Evolutionary conservation across 1,284 basidiomycete genomes (phyloP), one percentile per base, ranked within the genome.

Genomic region (Trametes sp.): DNA sequence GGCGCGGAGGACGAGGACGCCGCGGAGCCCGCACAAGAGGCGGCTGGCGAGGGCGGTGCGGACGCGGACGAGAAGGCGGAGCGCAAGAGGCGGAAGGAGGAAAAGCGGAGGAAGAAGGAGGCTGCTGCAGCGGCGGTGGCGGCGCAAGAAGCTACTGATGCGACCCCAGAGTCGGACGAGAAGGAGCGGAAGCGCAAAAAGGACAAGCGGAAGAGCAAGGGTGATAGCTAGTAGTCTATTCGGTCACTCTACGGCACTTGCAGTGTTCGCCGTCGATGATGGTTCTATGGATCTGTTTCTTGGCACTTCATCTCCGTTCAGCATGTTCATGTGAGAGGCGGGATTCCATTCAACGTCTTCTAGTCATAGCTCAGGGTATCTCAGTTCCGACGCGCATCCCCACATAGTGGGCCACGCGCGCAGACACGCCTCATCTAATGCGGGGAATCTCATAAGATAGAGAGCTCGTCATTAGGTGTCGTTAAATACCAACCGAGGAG

Each of bases 401-500:
- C 36, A 38, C 8, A 16, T 38, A n/a, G 23, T 9, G 24, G 24
- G 23, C 33, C 38, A 26, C 28, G 49, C 23, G 11, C 26, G 38
- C 36, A n/a, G 28, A 31, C 28, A 31, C 46, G 23, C 52, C 51
- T 54, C 49, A n/a, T 55, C 54, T 55, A 50, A 49, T 55, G 59
- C 23, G 31, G 48, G 49, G 35, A 21, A 52, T 38, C 60, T 58
- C 65, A 67, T 67, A 67, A 64, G 65, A 67, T 67, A 67, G 52
- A 61, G 59, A 62, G 58, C 62, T 52, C 55, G 62, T 67, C 65
- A 67, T 67, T 67, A 67, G 59, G 35, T 54, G 61, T 67, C 65
- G 65, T 67, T 67, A 67, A 67, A 67, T 67, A 67, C 62, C 59
- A 64, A 62, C 65, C 65, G 65, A 62, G 50, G 59, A 49, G 48